Evolutionary conservation across 2,329 filamentous ascomycete species (phyloP).

Genomic region (Botryotinia globosa): DNA sequence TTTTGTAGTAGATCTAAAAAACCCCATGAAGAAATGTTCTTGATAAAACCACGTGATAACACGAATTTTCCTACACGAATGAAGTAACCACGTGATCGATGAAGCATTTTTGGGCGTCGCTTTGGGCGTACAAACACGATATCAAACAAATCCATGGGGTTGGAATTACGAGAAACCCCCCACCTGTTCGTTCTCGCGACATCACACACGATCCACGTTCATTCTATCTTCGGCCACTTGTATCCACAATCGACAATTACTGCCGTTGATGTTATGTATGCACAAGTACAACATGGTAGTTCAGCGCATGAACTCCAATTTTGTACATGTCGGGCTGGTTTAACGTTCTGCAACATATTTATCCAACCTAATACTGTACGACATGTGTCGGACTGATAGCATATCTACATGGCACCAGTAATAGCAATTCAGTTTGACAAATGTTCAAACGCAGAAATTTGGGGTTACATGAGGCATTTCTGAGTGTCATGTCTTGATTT

Average conservation of each 20-base stretch:
- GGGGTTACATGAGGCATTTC: neutral
- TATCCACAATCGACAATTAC: neutral
- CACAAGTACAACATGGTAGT: neutral
- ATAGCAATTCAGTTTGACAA: neutral
- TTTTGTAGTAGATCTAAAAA: neutral
- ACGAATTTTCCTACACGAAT: accelerated
- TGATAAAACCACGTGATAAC: neutral
- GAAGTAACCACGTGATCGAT: neutral
- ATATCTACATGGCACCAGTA: neutral
- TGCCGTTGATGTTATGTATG: neutral
- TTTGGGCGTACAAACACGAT: neutral
- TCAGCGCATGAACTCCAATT: neutral
- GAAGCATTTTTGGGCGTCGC: neutral
- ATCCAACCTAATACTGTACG: neutral
- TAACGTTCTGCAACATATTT: neutral
- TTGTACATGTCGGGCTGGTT: neutral
- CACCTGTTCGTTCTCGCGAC: neutral
- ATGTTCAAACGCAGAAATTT: neutral
- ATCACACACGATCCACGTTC: neutral
- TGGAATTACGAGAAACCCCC: neutral
- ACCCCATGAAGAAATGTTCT: neutral
- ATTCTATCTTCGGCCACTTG: neutral
- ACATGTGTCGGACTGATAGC: neutral
- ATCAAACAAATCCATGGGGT: neutral
- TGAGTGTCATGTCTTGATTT: neutral